Evolutionary conservation across 345 rosid genomes (phyloP), one percentile per base, ranked within the genome.

Genomic region (Eucalyptus guilfoylei): DNA sequence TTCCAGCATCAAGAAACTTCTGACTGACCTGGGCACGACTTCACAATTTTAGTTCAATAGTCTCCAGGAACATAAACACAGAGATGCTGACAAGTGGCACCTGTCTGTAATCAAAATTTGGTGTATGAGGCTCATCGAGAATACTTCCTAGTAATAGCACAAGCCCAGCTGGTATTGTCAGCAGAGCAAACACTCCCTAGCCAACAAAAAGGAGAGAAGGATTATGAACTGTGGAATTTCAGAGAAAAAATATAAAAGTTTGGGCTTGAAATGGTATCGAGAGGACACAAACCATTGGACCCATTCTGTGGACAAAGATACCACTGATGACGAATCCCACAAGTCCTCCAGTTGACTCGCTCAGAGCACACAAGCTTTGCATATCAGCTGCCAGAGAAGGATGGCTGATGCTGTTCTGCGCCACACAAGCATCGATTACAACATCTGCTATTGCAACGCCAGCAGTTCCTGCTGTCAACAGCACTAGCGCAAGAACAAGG

Each of bases 161-260:
- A 28, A 97, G 97, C 34, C 91, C 95, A 86, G 93, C 90, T 34
- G 98, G 98, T 88, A 97, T 93, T 64, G 95, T 92, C 91, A 98
- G 90, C 92, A 96, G 91, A 48, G 98, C 96, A 8, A 95, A 95
- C 67, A 96, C 99, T 6, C 99, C 98, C 97, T 95, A 89, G 34
- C 69, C 91, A 32, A 88, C 83, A 91, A 90, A 89, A 88, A 72
- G 44, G 89, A 87, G 55, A 24, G 80, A 34, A 69, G 14, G 44
- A 69, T 16, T 34, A 34, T 69, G 44, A 69, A 69, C 21, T 9
- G 24, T 69, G 44, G 80, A 69, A 69, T 69, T 86, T 86, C 12
- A n/a, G 19, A 48, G 42, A 19, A 49, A 49, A 52, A 49, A 55
- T 88, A 64, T 89, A 1, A 11, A 50, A n/a, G 49, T 21, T 26